A percentile compares a stretch with the other conserved stretches of the same genome.
These are phyloP conservation scores for Hypoxylon rubiginosum DNA, from an alignment of 2,329 filamentous ascomycete genomes.

Conservation along the genomic window DNA sequence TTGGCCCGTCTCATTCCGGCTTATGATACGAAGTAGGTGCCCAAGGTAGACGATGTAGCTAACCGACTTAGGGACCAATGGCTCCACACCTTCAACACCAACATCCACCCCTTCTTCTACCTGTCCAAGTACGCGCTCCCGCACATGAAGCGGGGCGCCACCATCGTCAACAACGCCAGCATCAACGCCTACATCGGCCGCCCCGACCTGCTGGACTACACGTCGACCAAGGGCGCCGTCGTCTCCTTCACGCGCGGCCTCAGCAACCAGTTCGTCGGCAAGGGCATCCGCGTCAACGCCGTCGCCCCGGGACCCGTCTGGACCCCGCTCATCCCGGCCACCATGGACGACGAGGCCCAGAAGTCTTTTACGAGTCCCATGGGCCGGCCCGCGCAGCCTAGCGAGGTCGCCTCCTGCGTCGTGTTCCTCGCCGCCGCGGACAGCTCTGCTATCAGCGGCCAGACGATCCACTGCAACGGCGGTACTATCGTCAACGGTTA, in stretches of 20 bases:
- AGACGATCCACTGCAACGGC: conserved; percentile 70
- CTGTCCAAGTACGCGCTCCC: conserved; percentile 81
- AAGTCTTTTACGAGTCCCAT: conserved; percentile 81
- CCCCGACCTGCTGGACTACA: conserved; percentile 85
- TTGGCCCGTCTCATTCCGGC: neutral
- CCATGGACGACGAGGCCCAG: conserved; percentile 78
- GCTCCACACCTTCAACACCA: conserved; percentile 83
- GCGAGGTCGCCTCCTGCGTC: conserved; percentile 84
- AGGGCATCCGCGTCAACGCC: conserved; percentile 72
- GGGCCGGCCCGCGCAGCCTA: conserved; percentile 82
- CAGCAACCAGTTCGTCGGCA: conserved; percentile 78
- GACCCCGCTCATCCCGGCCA: conserved; percentile 81
- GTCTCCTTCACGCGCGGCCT: conserved; percentile 83
- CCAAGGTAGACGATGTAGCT: too few relatives aligned
- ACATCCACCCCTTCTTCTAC: conserved; percentile 87
- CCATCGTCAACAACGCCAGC: conserved; percentile 88
- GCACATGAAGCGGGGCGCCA: conserved; percentile 79
- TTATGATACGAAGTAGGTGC: too few relatives aligned
- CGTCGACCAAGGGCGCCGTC: conserved; percentile 82
- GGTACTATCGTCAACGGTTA: conserved; percentile 64
- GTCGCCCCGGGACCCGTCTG: conserved; percentile 84
- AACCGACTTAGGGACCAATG: conserved; percentile 75
- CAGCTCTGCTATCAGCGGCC: conserved; percentile 80
- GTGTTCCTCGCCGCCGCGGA: conserved; percentile 84
- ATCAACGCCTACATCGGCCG: conserved; percentile 87